These are phyloP conservation scores for Piper longum DNA, from an alignment of 164 flowering plant genomes.

Conservation along the genomic window DNA sequence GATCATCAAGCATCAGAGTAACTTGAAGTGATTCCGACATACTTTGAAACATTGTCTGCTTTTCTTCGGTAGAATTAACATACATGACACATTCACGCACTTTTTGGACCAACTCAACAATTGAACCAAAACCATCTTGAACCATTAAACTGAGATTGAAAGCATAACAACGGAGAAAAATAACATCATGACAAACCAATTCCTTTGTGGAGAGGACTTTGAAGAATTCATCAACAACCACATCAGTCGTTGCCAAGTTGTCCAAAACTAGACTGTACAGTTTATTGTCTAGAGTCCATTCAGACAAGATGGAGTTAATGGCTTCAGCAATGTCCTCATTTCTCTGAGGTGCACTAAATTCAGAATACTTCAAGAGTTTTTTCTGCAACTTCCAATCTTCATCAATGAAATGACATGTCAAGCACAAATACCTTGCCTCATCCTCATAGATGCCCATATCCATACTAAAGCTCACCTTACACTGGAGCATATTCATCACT, in stretches of 20 bases:
- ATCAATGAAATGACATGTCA: conserved; percentile 4
- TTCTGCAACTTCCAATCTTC: conserved; percentile 5
- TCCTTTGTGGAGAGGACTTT: not conserved
- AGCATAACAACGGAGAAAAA: not conserved
- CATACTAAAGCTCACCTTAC: conserved; percentile 2
- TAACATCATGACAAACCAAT: not conserved
- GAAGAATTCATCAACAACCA: not conserved
- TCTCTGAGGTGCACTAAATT: not conserved
- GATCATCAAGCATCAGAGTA: conserved; percentile 35
- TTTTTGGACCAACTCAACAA: not conserved
- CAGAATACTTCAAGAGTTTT: not conserved
- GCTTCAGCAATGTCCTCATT: not conserved
- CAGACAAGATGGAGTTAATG: not conserved
- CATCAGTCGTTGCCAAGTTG: not conserved
- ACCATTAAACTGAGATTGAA: not conserved
- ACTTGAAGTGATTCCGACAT: conserved; percentile 20
- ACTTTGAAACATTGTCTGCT: not conserved
- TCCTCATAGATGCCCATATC: conserved; percentile 1
- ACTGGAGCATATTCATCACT: not conserved
- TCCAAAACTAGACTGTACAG: conserved; percentile 1
- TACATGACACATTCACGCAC: conserved; percentile 4
- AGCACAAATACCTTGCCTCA: not conserved
- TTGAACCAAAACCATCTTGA: conserved; percentile 3
- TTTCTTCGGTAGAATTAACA: not conserved
- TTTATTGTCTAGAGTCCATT: conserved; percentile 3